phyloP scores from a whole-genome alignment of 2,329 filamentous ascomycete species.

The Penicillium sp. region DNA sequence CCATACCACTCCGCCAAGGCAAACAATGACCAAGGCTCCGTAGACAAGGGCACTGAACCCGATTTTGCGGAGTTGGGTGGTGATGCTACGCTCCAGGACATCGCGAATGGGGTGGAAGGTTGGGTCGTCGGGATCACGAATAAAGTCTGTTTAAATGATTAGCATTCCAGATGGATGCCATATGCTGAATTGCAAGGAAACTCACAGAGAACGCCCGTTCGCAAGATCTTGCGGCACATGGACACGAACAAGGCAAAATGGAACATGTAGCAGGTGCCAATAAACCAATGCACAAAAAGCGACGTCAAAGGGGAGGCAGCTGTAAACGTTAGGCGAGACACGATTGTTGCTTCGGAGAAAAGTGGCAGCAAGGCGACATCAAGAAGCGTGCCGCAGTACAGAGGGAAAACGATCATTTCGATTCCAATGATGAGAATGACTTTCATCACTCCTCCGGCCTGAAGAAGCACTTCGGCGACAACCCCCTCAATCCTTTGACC shows the following conservation, averaged over 20 bases:
- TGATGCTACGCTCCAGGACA: slow-evolving; percentile 87
- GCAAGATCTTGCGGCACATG: slow-evolving; percentile 98
- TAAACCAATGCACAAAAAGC: slow-evolving; percentile 97
- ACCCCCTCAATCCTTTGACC: slow-evolving; percentile 66
- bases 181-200: slow-evolving; percentile 20
- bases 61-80: slow-evolving; percentile 92
- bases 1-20: slow-evolving; percentile 94
- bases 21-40: slow-evolving; percentile 85
- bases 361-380: slow-evolving; percentile 85
- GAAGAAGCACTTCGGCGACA: slow-evolving; percentile 73
- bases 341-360: slow-evolving; percentile 76
- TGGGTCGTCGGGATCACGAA: slow-evolving; percentile 94
- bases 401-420: slow-evolving; percentile 94
- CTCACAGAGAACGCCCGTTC: slow-evolving; percentile 86
- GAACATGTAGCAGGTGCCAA: slow-evolving; percentile 99
- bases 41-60: slow-evolving; percentile 95
- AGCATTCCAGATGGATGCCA: background rate
- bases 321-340: slow-evolving; percentile 75
- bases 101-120: slow-evolving; percentile 97
- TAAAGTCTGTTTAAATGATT: slow-evolving; percentile 65
- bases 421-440: slow-evolving; percentile 98
- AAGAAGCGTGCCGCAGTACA: slow-evolving; percentile 90
- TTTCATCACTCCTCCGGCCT: slow-evolving; percentile 95
- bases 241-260: slow-evolving; percentile 98
- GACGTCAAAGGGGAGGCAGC: slow-evolving; percentile 78